Base-by-base conservation (phyloP, 2,329 filamentous ascomycete genomes). In the Penicillium sp. region DNA sequence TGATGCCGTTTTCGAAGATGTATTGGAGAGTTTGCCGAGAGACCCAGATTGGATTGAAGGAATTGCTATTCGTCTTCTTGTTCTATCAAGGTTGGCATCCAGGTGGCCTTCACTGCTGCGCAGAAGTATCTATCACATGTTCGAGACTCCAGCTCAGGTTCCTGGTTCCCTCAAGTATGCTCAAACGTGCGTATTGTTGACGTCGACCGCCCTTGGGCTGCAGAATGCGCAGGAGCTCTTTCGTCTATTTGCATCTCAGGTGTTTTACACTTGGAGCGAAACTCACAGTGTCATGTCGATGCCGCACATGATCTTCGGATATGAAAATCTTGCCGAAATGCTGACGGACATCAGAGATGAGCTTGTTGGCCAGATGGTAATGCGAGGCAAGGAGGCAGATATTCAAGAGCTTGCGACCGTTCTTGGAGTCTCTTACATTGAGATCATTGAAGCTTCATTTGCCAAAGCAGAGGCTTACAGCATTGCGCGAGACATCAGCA, bases 211-310 rank as follows among this genome's bases (percentile, higher is more conserved):
- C 0, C 77, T 96, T 32, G 70, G 76, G 0, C 76, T 97, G 24
- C 68, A 76, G 25, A 81, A 82, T 39, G 76, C 89, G 0, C 81
- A 77, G 57, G 79, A 84, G 32, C 72, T 99, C 1, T 96, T 98
- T 62, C 74, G 75, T 5, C 74, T 97, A 0, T 98, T 97, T 63
- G 84, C 88, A 5, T 83, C 90, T 2, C 93, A 98, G 61, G 76
- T 98, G 5, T 73, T 97, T 3, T 95, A 88, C 63, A 95, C 90
- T 0, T 98, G 90, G 91, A 79, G 94, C 3, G 82, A 88, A 52
- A 71, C 72, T 1, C 79, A 85, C 49, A 69, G 73, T 1, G 73
- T 95, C 6, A 74, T 79, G n/a, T 76, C 81, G 3, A 86, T 98
- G 42, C 91, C 93, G 0, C 95, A 81, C 61, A 73, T 77, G n/a